A percentile compares a stretch with the other conserved stretches of the same genome.
Evolutionary conservation across 768 basidiomycete genomes (phyloP).

Genomic region (Phlebiopsis flavidoalba): DNA sequence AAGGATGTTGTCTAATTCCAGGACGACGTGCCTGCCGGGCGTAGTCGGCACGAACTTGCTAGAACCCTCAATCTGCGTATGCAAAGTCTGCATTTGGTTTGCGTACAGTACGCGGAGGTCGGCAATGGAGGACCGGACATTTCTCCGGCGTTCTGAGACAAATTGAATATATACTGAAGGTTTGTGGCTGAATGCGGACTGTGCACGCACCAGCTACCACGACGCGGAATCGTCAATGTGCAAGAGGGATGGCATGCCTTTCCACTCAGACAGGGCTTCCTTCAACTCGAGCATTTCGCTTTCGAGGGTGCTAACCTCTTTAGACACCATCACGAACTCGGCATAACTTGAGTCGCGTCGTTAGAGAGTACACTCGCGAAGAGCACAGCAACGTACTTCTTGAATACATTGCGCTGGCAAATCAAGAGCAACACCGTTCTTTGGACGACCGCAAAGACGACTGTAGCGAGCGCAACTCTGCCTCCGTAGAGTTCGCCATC

Average conservation of each 20-base stretch:
- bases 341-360: conserved; percentile 62
- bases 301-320: conserved; percentile 94
- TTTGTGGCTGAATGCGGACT: conserved; percentile 7
- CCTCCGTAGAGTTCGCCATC: conserved; percentile 85
- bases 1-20: conserved; percentile 77
- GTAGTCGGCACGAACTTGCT: conserved; percentile 92
- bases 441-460: conserved; percentile 68
- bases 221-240: conserved; percentile 83
- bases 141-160: conserved; percentile 45
- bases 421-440: conserved; percentile 69
- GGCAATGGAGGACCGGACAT: conserved; percentile 86
- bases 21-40: conserved; percentile 86
- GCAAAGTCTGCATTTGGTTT: conserved; percentile 89
- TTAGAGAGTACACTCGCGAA: not conserved
- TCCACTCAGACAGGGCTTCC: conserved; percentile 91
- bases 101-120: conserved; percentile 93
- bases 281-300: conserved; percentile 98
- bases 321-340: conserved; percentile 94
- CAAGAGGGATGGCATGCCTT: conserved; percentile 88
- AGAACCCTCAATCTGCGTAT: conserved; percentile 88
- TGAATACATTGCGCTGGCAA: conserved; percentile 91
- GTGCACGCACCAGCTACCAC: conserved; percentile 40
- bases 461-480: conserved; percentile 70
- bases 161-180: conserved; percentile 9
- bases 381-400: conserved; percentile 53